Conservation (phyloP, 2,329 filamentous ascomycete genomes). For the Penicillium sp. region DNA sequence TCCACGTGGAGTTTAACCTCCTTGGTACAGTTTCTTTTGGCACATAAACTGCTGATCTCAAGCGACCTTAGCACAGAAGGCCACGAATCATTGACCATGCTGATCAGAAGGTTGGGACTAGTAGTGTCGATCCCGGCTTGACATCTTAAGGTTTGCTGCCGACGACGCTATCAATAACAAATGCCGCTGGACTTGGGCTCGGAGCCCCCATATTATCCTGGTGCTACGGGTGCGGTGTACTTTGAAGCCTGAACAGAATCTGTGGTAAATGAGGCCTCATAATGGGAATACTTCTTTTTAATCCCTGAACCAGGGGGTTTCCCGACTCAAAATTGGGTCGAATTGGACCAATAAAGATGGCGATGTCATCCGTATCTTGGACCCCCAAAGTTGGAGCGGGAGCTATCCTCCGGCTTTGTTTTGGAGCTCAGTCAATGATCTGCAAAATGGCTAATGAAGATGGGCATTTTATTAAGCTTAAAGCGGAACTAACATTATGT, state of each 20-base stretch:
- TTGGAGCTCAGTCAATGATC: slow-evolving; percentile 4
- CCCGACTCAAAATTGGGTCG: background rate
- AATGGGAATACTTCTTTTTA: background rate
- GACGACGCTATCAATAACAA: too few species aligned
- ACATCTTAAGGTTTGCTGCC: background rate
- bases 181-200: background rate
- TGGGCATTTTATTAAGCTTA: slow-evolving; percentile 16
- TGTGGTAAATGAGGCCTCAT: background rate
- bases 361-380: background rate
- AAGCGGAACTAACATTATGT: slow-evolving; percentile 1
- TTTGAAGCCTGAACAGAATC: too few species aligned
- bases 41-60: background rate
- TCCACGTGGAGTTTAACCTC: background rate
- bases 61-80: background rate
- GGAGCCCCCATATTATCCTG: background rate
- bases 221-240: background rate
- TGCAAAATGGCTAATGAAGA: slow-evolving; percentile 20
- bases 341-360: background rate
- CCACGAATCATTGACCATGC: background rate
- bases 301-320: too few species aligned
- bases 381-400: background rate
- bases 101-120: background rate
- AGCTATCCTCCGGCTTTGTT: background rate
- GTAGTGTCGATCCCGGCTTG: background rate
- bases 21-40: background rate